Evolutionary conservation across 768 basidiomycete genomes (phyloP).

Genomic region (Pluteus cervinus): DNA sequence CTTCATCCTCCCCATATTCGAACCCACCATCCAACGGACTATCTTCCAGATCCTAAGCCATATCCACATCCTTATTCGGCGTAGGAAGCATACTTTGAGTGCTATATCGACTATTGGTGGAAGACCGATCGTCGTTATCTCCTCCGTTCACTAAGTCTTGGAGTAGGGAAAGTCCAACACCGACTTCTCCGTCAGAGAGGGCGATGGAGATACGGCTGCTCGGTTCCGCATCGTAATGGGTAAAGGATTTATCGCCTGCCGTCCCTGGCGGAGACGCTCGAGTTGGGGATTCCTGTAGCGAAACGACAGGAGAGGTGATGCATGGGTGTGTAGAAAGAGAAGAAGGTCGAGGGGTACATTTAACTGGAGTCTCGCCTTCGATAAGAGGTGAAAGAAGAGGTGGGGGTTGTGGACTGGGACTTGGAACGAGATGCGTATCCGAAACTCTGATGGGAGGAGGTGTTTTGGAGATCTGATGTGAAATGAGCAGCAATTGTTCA

Average conservation of each 20-base stretch:
- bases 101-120: slow-evolving; percentile 3
- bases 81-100: too few species aligned
- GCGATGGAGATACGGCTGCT: slow-evolving; percentile 26
- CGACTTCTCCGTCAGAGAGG: slow-evolving; percentile 54
- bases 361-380: slow-evolving; percentile 16
- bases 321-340: slow-evolving; percentile 1
- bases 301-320: slow-evolving; percentile 6
- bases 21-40: too few species aligned
- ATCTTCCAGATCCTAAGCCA: too few species aligned
- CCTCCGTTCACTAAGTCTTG: slow-evolving; percentile 39
- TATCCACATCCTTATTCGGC: too few species aligned
- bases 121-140: slow-evolving; percentile 21
- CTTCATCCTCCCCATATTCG: too few species aligned
- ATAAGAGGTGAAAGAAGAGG: slow-evolving; percentile 19
- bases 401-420: too few species aligned
- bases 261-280: slow-evolving; percentile 4
- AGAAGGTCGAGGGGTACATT: not conserved
- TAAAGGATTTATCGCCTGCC: slow-evolving; percentile 18
- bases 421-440: too few species aligned
- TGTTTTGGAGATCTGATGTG: too few species aligned
- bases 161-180: slow-evolving; percentile 65
- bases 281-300: slow-evolving; percentile 2
- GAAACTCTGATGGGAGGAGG: too few species aligned
- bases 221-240: slow-evolving; percentile 14
- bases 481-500: too few species aligned